These are phyloP conservation scores for Rhinocladiella similis DNA, from an alignment of 2,329 filamentous ascomycete genomes.

Conservation along the genomic window DNA sequence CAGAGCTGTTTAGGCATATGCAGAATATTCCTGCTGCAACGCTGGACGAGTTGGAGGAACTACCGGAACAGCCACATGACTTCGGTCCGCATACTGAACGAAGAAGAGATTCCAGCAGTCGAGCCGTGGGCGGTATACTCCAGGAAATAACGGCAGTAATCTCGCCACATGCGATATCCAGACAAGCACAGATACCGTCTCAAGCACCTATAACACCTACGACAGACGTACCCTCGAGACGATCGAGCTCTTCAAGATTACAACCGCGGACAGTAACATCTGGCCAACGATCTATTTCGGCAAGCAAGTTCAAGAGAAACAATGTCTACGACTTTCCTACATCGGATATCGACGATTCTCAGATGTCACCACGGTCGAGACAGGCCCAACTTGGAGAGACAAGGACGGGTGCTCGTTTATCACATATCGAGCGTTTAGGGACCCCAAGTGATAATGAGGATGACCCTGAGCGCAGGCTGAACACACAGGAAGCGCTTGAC, in stretches of 20 bases:
- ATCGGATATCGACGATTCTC: constrained; percentile 30
- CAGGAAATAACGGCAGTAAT: background rate
- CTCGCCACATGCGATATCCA: background rate
- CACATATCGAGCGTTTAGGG: constrained; percentile 6
- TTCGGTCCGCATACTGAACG: background rate
- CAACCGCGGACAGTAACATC: constrained; percentile 1
- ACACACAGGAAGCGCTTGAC: constrained; percentile 10
- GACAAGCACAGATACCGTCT: background rate
- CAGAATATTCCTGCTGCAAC: constrained; percentile 17
- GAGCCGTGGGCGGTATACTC: background rate
- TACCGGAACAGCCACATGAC: constrained; percentile 15
- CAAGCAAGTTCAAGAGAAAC: constrained; percentile 24
- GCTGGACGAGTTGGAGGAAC: constrained; percentile 22
- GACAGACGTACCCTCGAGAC: constrained; percentile 6
- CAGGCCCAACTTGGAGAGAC: constrained; percentile 8
- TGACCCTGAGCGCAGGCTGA: constrained; percentile 4
- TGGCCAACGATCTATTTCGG: constrained; percentile 15
- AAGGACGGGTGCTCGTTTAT: constrained; percentile 11
- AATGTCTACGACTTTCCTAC: constrained; percentile 24
- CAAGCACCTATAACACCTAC: constrained; percentile 12
- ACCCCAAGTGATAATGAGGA: constrained; percentile 8
- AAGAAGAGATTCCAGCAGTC: background rate
- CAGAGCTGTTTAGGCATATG: constrained; percentile 18
- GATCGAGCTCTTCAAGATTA: constrained; percentile 3
- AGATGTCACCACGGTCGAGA: constrained; percentile 28